Conservation (phyloP, 2,329 filamentous ascomycete species). For the Biscogniauxia sp. region DNA sequence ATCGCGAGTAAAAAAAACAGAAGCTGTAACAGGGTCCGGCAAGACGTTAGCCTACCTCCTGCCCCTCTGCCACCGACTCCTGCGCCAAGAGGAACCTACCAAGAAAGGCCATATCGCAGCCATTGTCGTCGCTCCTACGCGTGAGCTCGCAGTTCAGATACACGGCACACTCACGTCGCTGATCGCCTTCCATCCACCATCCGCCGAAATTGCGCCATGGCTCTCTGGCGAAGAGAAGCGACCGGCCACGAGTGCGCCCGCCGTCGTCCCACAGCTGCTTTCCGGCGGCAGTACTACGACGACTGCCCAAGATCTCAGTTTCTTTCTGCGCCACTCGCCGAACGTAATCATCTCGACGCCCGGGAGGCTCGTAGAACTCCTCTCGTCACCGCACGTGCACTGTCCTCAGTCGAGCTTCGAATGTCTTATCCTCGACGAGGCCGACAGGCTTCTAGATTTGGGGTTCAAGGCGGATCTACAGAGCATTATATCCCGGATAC, state of each 20-base stretch:
- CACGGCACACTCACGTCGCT: slow-evolving; percentile 75
- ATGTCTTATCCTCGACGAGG: slow-evolving; percentile 88
- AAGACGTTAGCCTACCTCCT: slow-evolving; percentile 87
- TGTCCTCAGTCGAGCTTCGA: slow-evolving; percentile 89
- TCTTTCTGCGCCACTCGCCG: slow-evolving; percentile 78
- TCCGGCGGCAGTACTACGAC: slow-evolving; percentile 77
- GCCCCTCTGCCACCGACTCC: slow-evolving; percentile 76
- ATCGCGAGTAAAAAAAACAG: slow-evolving; percentile 11
- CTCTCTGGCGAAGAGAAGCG: slow-evolving; percentile 56
- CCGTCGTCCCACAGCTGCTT: slow-evolving; percentile 82
- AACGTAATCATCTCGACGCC: slow-evolving; percentile 91
- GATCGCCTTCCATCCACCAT: slow-evolving; percentile 78
- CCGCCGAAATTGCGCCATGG: slow-evolving; percentile 61
- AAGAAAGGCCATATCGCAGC: slow-evolving; percentile 88
- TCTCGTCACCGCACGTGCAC: slow-evolving; percentile 83
- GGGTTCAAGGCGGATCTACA: slow-evolving; percentile 92
- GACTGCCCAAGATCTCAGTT: slow-evolving; percentile 79
- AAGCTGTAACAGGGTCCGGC: slow-evolving; percentile 86
- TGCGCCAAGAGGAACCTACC: slow-evolving; percentile 76
- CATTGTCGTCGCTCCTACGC: slow-evolving; percentile 89
- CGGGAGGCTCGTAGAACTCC: slow-evolving; percentile 81
- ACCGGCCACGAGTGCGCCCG: slow-evolving; percentile 42
- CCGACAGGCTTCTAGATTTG: slow-evolving; percentile 85
- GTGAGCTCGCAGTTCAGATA: slow-evolving; percentile 90
- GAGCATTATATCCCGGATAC: slow-evolving; percentile 76